A percentile compares a stretch with the other conserved stretches of the same genome.
phyloP scores from a whole-genome alignment of 306 rosid species.

The Neltuma alba region DNA sequence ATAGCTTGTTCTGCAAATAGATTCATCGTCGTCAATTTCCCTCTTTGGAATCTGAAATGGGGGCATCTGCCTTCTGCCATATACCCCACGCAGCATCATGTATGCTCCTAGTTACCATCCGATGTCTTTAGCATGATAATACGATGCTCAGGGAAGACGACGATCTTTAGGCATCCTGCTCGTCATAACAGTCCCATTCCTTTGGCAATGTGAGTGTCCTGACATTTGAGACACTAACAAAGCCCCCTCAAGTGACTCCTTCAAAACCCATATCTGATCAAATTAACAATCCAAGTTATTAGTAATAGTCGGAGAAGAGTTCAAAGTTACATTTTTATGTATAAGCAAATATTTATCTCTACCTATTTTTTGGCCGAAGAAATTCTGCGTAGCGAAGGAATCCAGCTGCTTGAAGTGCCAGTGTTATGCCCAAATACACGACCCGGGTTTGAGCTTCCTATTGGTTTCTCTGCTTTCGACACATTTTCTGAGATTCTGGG shows the following conservation, averaged over 20 bases:
- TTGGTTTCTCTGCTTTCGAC: slow-evolving; percentile 40
- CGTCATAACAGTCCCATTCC: slow-evolving; percentile 2
- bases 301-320: slow-evolving; percentile 9
- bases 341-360: slow-evolving; percentile 4
- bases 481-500: slow-evolving; percentile 40
- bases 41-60: slow-evolving; percentile 12
- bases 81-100: slow-evolving; percentile 2
- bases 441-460: slow-evolving; percentile 41
- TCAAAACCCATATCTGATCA: slow-evolving; percentile 29
- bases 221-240: slow-evolving; percentile 14
- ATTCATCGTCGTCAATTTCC: slow-evolving; percentile 23
- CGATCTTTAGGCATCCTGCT: slow-evolving; percentile 31
- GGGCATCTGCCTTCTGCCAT: slow-evolving; percentile 4
- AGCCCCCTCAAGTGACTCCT: slow-evolving; percentile 29
- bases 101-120: neutral
- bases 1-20: slow-evolving; percentile 28
- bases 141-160: neutral
- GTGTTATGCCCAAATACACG: slow-evolving; percentile 49
- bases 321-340: slow-evolving; percentile 10
- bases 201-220: slow-evolving; percentile 3
- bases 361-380: slow-evolving; percentile 60
- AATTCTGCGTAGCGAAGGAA: slow-evolving; percentile 61
- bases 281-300: slow-evolving; percentile 27
- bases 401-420: slow-evolving; percentile 58
- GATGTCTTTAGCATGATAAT: slow-evolving; percentile 22